phyloP scores from a whole-genome alignment of 2,329 filamentous ascomycete genomes.

The Alternaria longipes region DNA sequence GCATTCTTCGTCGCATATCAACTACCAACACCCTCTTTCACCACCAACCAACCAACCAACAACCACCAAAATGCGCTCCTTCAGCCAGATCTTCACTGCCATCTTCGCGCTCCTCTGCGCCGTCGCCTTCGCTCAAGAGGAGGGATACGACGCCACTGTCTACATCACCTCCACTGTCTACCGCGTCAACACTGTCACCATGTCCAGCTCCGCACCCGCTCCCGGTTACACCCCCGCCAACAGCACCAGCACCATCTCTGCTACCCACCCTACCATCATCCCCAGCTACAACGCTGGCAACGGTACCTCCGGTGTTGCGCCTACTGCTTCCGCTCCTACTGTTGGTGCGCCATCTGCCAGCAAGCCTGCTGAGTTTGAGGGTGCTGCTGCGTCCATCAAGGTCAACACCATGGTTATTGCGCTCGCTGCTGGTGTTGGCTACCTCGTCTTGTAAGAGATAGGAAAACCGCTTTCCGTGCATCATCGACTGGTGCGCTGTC shows the following conservation, averaged over 20 bases:
- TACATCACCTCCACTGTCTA: constrained; percentile 51
- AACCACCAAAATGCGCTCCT: constrained; percentile 46
- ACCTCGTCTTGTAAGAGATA: constrained; percentile 47
- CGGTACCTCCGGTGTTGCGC: constrained; percentile 23
- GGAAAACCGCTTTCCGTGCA: constrained; percentile 27
- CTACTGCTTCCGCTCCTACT: constrained; percentile 22
- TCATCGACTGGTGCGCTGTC: constrained; percentile 44
- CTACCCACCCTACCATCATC: constrained; percentile 25
- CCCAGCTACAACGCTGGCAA: constrained; percentile 33
- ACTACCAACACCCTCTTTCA: constrained; percentile 10
- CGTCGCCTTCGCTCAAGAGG: constrained; percentile 40
- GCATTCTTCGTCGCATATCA: constrained; percentile 7
- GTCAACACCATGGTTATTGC: constrained; percentile 43
- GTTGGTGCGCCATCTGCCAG: constrained; percentile 17
- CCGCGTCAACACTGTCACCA: constrained; percentile 51
- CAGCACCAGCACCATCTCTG: constrained; percentile 45
- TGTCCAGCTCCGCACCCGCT: constrained; percentile 38
- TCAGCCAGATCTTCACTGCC: constrained; percentile 46
- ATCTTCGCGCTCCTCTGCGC: constrained; percentile 46
- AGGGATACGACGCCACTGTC: constrained; percentile 47
- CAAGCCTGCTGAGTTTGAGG: constrained; percentile 39
- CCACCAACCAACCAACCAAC: constrained; percentile 21
- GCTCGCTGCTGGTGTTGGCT: constrained; percentile 45
- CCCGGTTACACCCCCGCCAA: constrained; percentile 35
- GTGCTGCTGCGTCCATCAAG: constrained; percentile 45